These are phyloP conservation scores for Cladosporium sp. DNA, from an alignment of 2,329 filamentous ascomycete genomes.

Conservation along the genomic window DNA sequence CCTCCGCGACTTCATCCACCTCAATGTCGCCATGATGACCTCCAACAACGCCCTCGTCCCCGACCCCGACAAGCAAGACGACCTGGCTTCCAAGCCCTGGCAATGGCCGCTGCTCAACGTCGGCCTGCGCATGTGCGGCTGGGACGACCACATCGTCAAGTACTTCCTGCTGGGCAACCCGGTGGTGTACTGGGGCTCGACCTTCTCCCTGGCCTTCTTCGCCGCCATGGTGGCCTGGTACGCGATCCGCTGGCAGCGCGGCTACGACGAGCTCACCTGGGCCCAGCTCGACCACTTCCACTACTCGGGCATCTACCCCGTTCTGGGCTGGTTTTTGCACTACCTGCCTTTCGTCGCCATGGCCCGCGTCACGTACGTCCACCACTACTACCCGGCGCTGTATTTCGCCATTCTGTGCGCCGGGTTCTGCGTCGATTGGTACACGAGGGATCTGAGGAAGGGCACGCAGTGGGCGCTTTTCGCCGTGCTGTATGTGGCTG, in stretches of 20 bases:
- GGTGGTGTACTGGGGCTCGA: conserved; percentile 92
- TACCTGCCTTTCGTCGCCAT: conserved; percentile 95
- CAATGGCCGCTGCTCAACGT: conserved; percentile 97
- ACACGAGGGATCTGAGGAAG: conserved; percentile 63
- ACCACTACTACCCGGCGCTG: conserved; percentile 97
- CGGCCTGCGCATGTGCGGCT: conserved; percentile 96
- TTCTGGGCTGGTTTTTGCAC: conserved; percentile 92
- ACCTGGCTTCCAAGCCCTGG: conserved; percentile 95
- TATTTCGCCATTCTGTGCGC: conserved; percentile 93
- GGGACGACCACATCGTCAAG: conserved; percentile 93
- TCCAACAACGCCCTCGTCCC: conserved; percentile 98
- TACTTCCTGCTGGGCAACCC: conserved; percentile 99
- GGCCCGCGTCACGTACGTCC: conserved; percentile 98
- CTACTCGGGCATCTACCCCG: conserved; percentile 86
- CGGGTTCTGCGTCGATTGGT: conserved; percentile 86
- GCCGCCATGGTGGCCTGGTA: conserved; percentile 76
- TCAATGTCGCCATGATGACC: conserved; percentile 99
- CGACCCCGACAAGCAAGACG: conserved; percentile 98
- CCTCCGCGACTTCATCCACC: conserved; percentile 93
- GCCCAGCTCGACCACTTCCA: conserved; percentile 89
- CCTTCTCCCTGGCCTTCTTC: conserved; percentile 70
- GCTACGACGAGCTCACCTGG: conserved; percentile 76
- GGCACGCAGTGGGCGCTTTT: conserved; percentile 67
- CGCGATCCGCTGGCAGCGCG: conserved; percentile 90
- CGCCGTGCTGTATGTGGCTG: conserved; percentile 64